Evolutionary conservation across 2,329 filamentous ascomycete species (phyloP).

Genomic region (Fusarium cyanostomum): DNA sequence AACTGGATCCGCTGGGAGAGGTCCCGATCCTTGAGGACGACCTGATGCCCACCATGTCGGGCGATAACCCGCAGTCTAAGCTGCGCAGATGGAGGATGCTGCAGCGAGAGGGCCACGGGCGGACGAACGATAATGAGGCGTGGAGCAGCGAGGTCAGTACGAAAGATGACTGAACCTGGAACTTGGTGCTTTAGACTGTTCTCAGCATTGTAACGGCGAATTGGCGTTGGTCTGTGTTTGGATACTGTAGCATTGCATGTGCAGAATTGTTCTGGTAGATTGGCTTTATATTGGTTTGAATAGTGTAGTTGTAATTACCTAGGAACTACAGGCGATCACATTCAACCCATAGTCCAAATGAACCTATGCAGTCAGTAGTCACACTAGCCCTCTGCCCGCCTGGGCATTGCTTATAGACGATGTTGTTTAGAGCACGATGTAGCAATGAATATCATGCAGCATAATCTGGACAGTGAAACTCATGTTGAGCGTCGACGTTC

Average conservation of each 20-base stretch:
- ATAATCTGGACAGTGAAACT: not conserved
- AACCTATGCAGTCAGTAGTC: no score
- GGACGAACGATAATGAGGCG: slow-evolving; percentile 13
- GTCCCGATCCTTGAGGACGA: slow-evolving; percentile 48
- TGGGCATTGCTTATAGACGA: not conserved
- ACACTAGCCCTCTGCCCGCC: no score
- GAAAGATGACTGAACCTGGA: slow-evolving; percentile 15
- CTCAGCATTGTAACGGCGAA: slow-evolving; percentile 29
- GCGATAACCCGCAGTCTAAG: slow-evolving; percentile 39
- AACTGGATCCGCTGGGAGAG: slow-evolving; percentile 48
- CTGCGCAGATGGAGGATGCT: slow-evolving; percentile 35
- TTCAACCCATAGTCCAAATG: no score
- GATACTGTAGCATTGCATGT: not conserved
- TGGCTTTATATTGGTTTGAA: not conserved
- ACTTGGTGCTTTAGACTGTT: not conserved
- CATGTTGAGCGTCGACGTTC: not conserved
- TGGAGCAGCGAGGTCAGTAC: slow-evolving; percentile 29
- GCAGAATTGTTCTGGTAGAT: not conserved
- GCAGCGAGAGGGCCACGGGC: slow-evolving; percentile 29
- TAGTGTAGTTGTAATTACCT: no score
- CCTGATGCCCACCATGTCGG: slow-evolving; percentile 42
- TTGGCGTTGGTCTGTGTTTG: slow-evolving; percentile 5
- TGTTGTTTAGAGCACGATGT: not conserved
- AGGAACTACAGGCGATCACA: no score
- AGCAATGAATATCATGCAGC: not conserved